Conservation (phyloP, 257 asterid genomes). For the Rauvolfia tetraphylla region DNA sequence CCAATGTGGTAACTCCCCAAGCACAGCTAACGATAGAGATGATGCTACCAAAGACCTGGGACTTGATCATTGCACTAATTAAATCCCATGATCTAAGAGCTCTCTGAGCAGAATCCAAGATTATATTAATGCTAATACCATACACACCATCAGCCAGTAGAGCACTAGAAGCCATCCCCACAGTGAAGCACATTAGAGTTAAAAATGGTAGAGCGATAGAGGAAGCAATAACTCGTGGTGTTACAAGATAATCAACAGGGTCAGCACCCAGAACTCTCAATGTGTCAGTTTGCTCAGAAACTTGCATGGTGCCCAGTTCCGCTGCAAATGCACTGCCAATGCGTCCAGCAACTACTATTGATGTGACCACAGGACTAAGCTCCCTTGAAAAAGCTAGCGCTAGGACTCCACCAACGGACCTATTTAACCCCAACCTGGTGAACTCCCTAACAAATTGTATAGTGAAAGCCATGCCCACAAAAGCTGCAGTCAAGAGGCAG, state of each 20-base stretch:
- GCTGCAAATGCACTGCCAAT: constrained; percentile 97
- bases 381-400: constrained; percentile 90
- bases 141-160: constrained; percentile 72
- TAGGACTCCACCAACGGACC: constrained; percentile 95
- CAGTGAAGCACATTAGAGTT: constrained; percentile 77
- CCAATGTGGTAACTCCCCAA: constrained; percentile 93
- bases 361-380: constrained; percentile 88
- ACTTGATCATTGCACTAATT: constrained; percentile 85
- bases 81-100: constrained; percentile 87
- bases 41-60: constrained; percentile 77
- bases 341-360: constrained; percentile 90
- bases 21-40: constrained; percentile 93
- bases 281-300: constrained; percentile 93
- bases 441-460: constrained; percentile 94
- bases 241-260: constrained; percentile 85
- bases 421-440: constrained; percentile 79
- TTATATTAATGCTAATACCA: constrained; percentile 81
- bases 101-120: constrained; percentile 82
- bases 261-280: constrained; percentile 84
- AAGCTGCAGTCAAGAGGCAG: constrained; percentile 81
- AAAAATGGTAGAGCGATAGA: constrained; percentile 71
- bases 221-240: constrained; percentile 86
- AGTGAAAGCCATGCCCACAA: constrained; percentile 97
- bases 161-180: constrained; percentile 93
- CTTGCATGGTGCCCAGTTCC: constrained; percentile 97